Percentiles rank a stretch among this genome's conserved stretches.
Evolutionary conservation across 2,329 filamentous ascomycete species (phyloP).

Genomic region (Epichloe festucae): DNA sequence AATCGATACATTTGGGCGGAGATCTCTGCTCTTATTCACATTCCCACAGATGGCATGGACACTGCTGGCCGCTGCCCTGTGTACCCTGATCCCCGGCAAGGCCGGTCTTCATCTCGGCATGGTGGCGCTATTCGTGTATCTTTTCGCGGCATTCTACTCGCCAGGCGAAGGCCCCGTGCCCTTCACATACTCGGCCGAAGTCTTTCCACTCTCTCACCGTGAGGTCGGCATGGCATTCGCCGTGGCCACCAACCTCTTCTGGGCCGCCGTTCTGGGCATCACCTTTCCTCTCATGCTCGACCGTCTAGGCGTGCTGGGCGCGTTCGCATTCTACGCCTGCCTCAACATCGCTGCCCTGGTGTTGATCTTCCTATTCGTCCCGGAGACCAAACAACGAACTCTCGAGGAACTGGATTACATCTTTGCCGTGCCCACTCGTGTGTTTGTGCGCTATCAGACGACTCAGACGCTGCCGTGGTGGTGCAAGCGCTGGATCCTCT

Average conservation of each 20-base stretch:
- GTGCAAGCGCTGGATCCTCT: slow-evolving; percentile 43
- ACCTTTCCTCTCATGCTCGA: slow-evolving; percentile 47
- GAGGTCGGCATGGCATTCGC: slow-evolving; percentile 61
- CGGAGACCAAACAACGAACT: slow-evolving; percentile 45
- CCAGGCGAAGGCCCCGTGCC: slow-evolving; percentile 52
- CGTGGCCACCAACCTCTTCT: slow-evolving; percentile 51
- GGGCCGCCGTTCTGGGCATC: slow-evolving; percentile 48
- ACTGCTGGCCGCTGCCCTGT: slow-evolving; percentile 29
- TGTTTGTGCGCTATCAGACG: slow-evolving; percentile 44
- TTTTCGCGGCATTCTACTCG: slow-evolving; percentile 39
- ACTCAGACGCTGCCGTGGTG: slow-evolving; percentile 46
- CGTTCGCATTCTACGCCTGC: slow-evolving; percentile 41
- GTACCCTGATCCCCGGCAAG: slow-evolving; percentile 34
- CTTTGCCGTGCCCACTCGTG: slow-evolving; percentile 45
- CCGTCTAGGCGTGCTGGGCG: slow-evolving; percentile 29
- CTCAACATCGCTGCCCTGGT: slow-evolving; percentile 41
- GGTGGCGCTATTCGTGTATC: slow-evolving; percentile 43
- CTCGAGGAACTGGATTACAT: slow-evolving; percentile 46
- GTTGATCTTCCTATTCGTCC: slow-evolving; percentile 44
- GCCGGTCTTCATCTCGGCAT: slow-evolving; percentile 26
- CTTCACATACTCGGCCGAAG: slow-evolving; percentile 56
- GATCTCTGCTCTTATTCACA: slow-evolving; percentile 32
- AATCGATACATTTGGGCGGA: slow-evolving; percentile 44
- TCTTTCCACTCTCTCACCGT: slow-evolving; percentile 57
- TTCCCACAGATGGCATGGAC: slow-evolving; percentile 31